Conservation (phyloP, 495 filamentous ascomycete species). For the Aspergillus carlsbadensis region DNA sequence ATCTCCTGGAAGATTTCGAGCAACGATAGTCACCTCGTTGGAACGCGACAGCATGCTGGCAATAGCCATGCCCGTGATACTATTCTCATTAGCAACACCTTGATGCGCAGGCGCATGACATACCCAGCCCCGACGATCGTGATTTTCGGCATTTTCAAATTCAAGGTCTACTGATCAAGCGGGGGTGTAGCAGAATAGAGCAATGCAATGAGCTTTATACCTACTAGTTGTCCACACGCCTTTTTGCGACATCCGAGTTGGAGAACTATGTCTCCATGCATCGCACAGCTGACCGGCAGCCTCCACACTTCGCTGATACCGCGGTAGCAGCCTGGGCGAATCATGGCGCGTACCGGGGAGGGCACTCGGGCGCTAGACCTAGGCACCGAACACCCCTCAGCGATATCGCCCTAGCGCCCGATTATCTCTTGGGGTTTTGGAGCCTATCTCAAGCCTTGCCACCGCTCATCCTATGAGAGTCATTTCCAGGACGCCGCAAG, state of each 20-base stretch:
- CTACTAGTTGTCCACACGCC: neutral
- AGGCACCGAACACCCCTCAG: neutral
- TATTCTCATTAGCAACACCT: neutral
- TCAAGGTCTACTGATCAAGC: neutral
- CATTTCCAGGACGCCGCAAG: neutral
- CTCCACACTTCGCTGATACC: neutral
- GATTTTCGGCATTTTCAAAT: constrained; percentile 3
- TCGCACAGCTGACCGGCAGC: neutral
- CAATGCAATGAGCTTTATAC: neutral
- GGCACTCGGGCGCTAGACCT: neutral
- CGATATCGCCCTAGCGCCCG: neutral
- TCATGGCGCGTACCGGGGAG: neutral
- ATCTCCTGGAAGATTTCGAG: constrained; percentile 42
- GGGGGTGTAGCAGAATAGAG: neutral
- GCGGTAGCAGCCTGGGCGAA: neutral
- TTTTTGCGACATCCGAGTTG: neutral
- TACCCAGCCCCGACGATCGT: constrained; percentile 11
- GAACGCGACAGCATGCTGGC: constrained; percentile 5
- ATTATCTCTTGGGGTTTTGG: neutral
- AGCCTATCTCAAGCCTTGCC: neutral
- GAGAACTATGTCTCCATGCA: neutral
- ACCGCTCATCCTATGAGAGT: neutral
- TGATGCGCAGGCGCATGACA: neutral
- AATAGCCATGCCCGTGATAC: constrained; percentile 12
- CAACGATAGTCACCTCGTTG: constrained; percentile 36